Base-by-base conservation (phyloP, 805 yeast genomes). In the Grigorovia transvaalensis region DNA sequence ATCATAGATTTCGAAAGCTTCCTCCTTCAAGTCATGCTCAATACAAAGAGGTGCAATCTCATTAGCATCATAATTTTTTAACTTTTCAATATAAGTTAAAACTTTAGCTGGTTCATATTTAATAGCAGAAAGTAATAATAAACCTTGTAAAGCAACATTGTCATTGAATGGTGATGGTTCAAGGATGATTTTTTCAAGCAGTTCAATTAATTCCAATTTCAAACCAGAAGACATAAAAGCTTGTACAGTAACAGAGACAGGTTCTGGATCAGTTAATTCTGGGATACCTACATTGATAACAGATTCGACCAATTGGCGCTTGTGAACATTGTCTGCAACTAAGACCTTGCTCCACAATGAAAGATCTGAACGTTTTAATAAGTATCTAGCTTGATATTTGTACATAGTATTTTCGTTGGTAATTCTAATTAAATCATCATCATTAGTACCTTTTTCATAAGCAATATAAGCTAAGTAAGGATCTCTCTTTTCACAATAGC, bases 381-480 rank as follows among this genome's bases (percentile, higher is more conserved):
- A 76, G 67, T 93, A 93, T 69, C 98, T 84, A n/a, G 98, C 98
- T 76, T 93, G 99, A 72, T 93, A 91, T 71, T 93, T 93, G 79
- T 86, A 93, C 99, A 93, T 93, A 61, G 93, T 80, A 70, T 93
- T 93, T 65, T 93, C 98, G 69, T 93, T 93, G 59, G 99, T 93
- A 70, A 93, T 89, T 65, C 80, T 77, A 63, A 93, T 80, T 64
- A 93, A 79, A 69, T 93, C 99, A 53, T 76, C 84, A 68, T 93
- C 96, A 62, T 91, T 90, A 50, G 78, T 75, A 66, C 99, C 99
- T 73, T 90, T 91, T 55, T 95, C 95, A 71, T 93, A 93, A 50
- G 96, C 95, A 72, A 93, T 93, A 71, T 88, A 93, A 30, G 99
- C 99, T 67, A 93, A 76, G 73, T 88, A 93, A 56, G 99, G 99